A percentile compares a stretch with the other conserved stretches of the same genome.
Conservation (phyloP, 148 eudicot species). For the Salicornia ramosissima region DNA sequence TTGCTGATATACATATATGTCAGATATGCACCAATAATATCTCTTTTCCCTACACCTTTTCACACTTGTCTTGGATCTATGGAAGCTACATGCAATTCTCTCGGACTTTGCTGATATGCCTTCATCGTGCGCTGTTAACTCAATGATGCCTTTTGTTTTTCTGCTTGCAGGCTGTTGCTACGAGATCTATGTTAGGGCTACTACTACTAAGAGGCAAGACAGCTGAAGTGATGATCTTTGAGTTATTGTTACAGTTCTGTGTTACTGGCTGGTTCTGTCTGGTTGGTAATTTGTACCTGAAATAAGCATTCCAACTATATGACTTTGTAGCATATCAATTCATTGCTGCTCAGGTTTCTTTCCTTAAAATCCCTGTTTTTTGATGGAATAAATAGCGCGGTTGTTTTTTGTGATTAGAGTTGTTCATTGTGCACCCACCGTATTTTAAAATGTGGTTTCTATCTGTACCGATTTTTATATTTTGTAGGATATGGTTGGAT, state of each 20-base stretch:
- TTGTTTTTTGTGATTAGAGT: not conserved
- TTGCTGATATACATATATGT: too few species aligned
- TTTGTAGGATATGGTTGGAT: too few species aligned
- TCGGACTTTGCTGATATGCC: not conserved
- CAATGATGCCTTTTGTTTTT: not conserved
- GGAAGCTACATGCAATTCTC: not conserved
- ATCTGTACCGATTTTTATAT: too few species aligned
- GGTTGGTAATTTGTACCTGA: conserved; percentile 13
- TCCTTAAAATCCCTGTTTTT: too few species aligned
- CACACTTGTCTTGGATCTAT: not conserved
- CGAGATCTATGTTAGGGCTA: conserved; percentile 67
- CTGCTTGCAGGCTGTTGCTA: conserved; percentile 73
- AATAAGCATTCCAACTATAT: conserved; percentile 24
- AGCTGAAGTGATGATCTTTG: conserved; percentile 24
- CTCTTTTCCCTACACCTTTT: not conserved
- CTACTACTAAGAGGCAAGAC: conserved; percentile 44
- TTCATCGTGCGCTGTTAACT: not conserved
- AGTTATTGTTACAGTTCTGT: conserved; percentile 6
- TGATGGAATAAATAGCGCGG: not conserved
- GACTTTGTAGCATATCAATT: conserved; percentile 7
- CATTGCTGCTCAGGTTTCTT: conserved; percentile 7
- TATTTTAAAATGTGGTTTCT: not conserved
- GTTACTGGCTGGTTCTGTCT: conserved; percentile 13
- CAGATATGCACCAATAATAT: too few species aligned
- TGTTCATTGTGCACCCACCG: too few species aligned